Conservation (phyloP, 169 alveolate genomes). For the Plasmodium malariae region DNA sequence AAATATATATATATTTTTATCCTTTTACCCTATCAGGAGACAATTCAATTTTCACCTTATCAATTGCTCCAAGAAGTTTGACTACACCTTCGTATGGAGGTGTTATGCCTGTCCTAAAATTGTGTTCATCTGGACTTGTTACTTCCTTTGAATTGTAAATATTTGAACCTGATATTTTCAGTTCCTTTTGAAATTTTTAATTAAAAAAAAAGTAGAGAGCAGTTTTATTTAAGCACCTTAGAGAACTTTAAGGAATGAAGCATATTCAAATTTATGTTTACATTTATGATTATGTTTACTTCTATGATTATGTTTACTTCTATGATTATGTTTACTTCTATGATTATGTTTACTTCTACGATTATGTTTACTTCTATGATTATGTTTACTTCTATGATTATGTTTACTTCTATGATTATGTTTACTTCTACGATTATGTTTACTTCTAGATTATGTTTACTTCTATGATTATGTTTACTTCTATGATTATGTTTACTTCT, state of each 20-base stretch:
- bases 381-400: too few relatives aligned
- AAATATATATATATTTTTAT: neutral
- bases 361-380: too few relatives aligned
- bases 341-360: too few relatives aligned
- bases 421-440: too few relatives aligned
- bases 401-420: too few relatives aligned
- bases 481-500: too few relatives aligned
- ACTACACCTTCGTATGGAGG: constrained; percentile 92
- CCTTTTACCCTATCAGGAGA: constrained; percentile 84
- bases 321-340: too few relatives aligned
- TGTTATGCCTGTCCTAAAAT: constrained; percentile 94
- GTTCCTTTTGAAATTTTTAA: constrained; percentile 55
- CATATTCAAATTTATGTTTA: neutral
- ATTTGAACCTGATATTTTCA: constrained; percentile 84
- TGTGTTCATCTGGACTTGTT: constrained; percentile 92
- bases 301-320: too few relatives aligned
- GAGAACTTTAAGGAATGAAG: neutral
- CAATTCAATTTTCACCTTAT: constrained; percentile 89
- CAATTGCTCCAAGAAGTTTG: constrained; percentile 89
- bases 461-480: too few relatives aligned
- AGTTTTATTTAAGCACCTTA: neutral
- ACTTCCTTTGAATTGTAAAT: constrained; percentile 91
- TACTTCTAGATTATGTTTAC: too few relatives aligned
- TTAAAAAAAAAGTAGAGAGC: neutral
- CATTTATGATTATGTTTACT: too few relatives aligned